Conservation (phyloP, 495 filamentous ascomycete genomes). For the Podospora didyma region DNA sequence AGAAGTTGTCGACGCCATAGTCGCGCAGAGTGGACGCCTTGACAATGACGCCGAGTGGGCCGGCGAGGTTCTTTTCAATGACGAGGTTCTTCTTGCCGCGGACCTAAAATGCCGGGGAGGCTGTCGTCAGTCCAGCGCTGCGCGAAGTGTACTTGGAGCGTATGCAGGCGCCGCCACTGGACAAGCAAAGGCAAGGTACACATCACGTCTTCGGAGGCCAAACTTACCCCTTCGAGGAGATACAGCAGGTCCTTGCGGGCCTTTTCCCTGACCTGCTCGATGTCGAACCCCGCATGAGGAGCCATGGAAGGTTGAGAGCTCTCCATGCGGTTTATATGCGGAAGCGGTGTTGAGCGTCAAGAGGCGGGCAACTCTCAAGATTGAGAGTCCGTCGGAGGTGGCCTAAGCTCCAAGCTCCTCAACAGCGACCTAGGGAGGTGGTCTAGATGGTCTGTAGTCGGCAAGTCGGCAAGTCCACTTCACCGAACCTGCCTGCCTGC, state of each 20-base stretch:
- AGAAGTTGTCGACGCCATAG: slow-evolving; percentile 94
- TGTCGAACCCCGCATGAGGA: slow-evolving; percentile 72
- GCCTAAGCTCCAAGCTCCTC: background rate
- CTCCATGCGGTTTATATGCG: slow-evolving; percentile 36
- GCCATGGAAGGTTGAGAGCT: slow-evolving; percentile 46
- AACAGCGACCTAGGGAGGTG: too few relatives aligned
- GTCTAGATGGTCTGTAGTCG: too few relatives aligned
- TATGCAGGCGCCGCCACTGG: background rate
- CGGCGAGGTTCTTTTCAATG: slow-evolving; percentile 84
- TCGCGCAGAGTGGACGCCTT: slow-evolving; percentile 82
- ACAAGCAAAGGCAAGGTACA: slow-evolving; percentile 16
- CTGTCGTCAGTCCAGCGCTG: slow-evolving; percentile 26
- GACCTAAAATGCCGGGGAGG: slow-evolving; percentile 52
- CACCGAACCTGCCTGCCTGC: slow-evolving; percentile 1
- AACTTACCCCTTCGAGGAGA: slow-evolving; percentile 87
- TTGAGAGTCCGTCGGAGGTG: background rate
- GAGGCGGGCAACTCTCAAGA: background rate
- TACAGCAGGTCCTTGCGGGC: slow-evolving; percentile 80
- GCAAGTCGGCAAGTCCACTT: slow-evolving; percentile 3
- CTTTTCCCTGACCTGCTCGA: slow-evolving; percentile 75
- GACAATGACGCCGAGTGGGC: slow-evolving; percentile 83
- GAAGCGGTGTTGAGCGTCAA: slow-evolving; percentile 7
- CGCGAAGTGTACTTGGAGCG: slow-evolving; percentile 3
- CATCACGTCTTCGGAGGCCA: slow-evolving; percentile 2
- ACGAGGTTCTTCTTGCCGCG: slow-evolving; percentile 98